Base-by-base conservation (phyloP, 2,329 filamentous ascomycete species). In the Colletotrichum truncatum region DNA sequence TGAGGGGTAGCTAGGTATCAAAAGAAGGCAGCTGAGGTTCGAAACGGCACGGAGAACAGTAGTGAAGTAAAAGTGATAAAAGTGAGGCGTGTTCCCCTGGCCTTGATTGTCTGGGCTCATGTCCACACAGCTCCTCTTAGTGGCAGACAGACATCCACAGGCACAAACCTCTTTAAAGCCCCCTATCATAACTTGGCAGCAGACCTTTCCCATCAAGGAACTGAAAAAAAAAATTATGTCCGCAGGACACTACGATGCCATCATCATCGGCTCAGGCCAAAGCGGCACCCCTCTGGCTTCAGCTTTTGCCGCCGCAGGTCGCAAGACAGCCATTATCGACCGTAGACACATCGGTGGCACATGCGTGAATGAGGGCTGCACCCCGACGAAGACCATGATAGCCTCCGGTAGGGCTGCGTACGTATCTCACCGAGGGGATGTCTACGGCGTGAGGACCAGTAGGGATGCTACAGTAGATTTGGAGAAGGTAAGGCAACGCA, bases 311-410 rank as follows among this genome's bases (percentile, higher is more conserved):
- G 75, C 79, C 28, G 77, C 81, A 3, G 79, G 79, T 26, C 75
- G 77, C 14, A 80, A 78, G 53, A 82, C 81, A 0, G 79, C 79
- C 6, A 73, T 87, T 25, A 74, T 86, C 54, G 85, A 87, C 69
- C 74, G 78, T n/a, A 65, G 75, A 0, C 78, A 84, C 56, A 75
- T 87, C 2, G 84, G 82, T n/a, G 85, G 84, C 10, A 84, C 81
- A 60, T 87, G 84, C 67, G 74, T 87, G 57, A 86, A 87, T 60
- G 83, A 84, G 66, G 85, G 85, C 4, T 87, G 85, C 69, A 87
- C 85, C 10, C 85, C 85, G 0, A 87, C 85, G 18, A 87, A 87
- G 71, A 87, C 85, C 8, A 82, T 87, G 79, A 82, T 87, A 51
- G 80, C 85, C 3, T 84, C 81, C 18, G 85, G 83, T 1, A 75